Base-by-base conservation (phyloP, 805 yeast species). In the Gaillardinia entomophila region DNA sequence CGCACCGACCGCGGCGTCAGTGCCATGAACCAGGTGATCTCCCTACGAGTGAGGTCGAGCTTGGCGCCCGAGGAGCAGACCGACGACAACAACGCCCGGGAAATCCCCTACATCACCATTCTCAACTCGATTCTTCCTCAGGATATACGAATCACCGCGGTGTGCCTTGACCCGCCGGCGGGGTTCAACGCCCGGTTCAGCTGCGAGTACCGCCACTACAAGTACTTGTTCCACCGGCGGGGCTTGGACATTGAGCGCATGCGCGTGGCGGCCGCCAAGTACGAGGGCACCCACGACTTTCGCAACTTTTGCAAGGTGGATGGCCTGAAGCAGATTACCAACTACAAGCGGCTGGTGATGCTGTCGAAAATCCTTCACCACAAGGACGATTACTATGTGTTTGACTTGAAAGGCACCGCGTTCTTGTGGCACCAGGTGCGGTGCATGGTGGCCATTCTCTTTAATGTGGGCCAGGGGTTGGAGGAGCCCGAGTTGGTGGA, bases 351-450 rank as follows among this genome's bases (percentile, higher is more conserved):
- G 49, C 68, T 66, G 7, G 77, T 92, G 12, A 48, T 71, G 25
- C 57, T 65, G 31, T 67, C 87, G 0, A 53, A 65, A 6, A 79
- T 85, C 10, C 40, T 64, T 10, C 59, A 47, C 14, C 43, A 51
- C 8, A 45, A 53, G 34, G 63, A 66, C 20, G 75, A 72, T 4
- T 66, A 74, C 34, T 83, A 68, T 48, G 80, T 79, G 35, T 77
- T 90, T 53, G 88, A 87, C 51, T 61, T 92, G 33, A 68, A 73
- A 40, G 98, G 98, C 0, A 67, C 84, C 1, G 98, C 97, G 6
- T 92, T 92, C 46, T 60, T 92, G 35, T 92, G 97, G 97, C 97
- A 92, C 54, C 98, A 92, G 57, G 98, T 92, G 13, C 73, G 98
- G 36, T 88, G 95, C 45, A 92, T 92, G 92, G 75, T 88, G 63